Conservation (phyloP, 495 filamentous ascomycete genomes). For the Hypoxylon intermedium region DNA sequence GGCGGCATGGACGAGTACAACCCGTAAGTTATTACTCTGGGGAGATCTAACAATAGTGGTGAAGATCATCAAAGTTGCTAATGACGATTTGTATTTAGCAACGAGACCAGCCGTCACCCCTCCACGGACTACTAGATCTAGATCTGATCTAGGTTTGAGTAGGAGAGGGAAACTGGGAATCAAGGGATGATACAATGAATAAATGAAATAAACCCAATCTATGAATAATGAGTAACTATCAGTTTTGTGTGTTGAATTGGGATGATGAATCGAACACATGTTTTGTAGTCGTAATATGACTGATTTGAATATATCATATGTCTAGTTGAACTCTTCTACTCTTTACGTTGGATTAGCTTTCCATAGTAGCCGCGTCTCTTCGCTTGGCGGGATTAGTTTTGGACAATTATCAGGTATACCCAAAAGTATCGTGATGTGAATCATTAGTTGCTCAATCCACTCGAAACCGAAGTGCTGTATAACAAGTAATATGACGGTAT, state of each 20-base stretch:
- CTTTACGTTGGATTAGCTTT: too few relatives aligned
- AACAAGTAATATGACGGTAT: too few relatives aligned
- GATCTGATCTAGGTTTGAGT: not conserved
- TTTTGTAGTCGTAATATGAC: not conserved
- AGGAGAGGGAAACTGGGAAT: not conserved
- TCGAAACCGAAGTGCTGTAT: too few relatives aligned
- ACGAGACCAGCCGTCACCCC: slow-evolving; percentile 22
- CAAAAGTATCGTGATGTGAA: too few relatives aligned
- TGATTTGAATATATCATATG: not conserved
- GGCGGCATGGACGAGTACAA: slow-evolving; percentile 55
- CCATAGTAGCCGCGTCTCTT: too few relatives aligned
- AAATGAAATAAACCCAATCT: slow-evolving; percentile 16
- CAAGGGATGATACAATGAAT: slow-evolving; percentile 15
- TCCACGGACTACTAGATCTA: slow-evolving; percentile 37
- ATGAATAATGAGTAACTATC: not conserved
- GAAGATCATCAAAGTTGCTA: not conserved
- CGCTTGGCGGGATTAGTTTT: too few relatives aligned
- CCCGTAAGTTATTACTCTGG: slow-evolving; percentile 58
- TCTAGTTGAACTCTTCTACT: too few relatives aligned
- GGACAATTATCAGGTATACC: too few relatives aligned
- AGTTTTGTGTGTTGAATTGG: not conserved
- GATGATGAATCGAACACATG: not conserved
- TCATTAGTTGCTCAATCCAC: too few relatives aligned
- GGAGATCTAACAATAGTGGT: not conserved
- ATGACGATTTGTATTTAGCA: slow-evolving; percentile 12